Evolutionary conservation across 306 rosid genomes (phyloP), one percentile per base, ranked within the genome.

Genomic region (Vigna trinervia): DNA sequence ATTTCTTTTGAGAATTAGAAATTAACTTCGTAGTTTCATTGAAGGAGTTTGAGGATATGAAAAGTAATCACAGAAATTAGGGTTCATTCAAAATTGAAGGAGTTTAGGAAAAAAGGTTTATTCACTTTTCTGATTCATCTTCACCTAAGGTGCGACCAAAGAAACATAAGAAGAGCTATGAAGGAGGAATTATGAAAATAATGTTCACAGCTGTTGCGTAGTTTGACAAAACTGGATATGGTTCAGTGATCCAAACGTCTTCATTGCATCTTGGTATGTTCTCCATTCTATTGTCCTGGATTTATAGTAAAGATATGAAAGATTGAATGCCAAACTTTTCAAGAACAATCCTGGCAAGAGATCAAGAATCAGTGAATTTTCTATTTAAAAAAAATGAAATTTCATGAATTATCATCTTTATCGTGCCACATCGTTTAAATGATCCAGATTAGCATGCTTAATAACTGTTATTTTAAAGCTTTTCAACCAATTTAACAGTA

Each of bases 141-240:
- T 75, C 77, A 13, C 30, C 77, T 14, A 62, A 81, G 5, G 14
- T 32, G 5, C 82, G 93, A 91, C 91, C 90, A 10, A 88, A 87
- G 81, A 30, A 65, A 72, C 81, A 84, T n/a, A 90, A 89, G 72
- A 93, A 79, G 80, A 93, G 96, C 90, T 91, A 82, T 8, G 90
- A 93, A 83, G 96, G 98, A 75, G 96, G 93, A 30, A 93, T 91
- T 51, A 89, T 93, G 98, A 93, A 95, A 66, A 90, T 93, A 59
- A 93, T 93, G 95, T 93, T 94, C 1, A 78, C 88, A 1, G 88
- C 87, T 47, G 82, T 38, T 8, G 92, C 88, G 2, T 80, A 90
- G 10, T 38, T 84, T 5, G 77, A 87, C 26, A 82, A 71, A 45
- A 78, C 93, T 6, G 93, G 93, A 7, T 88, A 90, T 62, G 93